Evolutionary conservation across 371 early-diverging fungal genomes (phyloP).

Genomic region (Sporodiniella umbellata): DNA sequence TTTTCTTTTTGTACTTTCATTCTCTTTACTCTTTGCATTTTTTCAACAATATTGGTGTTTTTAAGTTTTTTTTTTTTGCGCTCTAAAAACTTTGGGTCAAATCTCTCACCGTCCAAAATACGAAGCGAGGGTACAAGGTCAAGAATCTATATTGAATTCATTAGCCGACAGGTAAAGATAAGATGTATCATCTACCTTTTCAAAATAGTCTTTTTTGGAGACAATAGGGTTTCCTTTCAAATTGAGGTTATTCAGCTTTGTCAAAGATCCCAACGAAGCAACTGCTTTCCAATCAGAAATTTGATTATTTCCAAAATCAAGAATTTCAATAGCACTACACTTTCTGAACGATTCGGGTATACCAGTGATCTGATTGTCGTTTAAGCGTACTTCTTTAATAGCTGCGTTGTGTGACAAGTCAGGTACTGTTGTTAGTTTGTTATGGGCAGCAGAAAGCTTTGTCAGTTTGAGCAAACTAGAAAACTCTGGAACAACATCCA

Average conservation of each 20-base stretch:
- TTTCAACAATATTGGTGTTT: conserved; percentile 35
- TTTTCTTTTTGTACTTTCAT: conserved; percentile 26
- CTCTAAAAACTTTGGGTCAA: conserved; percentile 75
- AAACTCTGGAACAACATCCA: conserved; percentile 59
- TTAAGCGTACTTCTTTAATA: conserved; percentile 74
- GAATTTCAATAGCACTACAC: conserved; percentile 58
- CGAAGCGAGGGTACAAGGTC: conserved; percentile 69
- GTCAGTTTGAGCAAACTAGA: conserved; percentile 56
- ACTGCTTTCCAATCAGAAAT: conserved; percentile 64
- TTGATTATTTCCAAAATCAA: conserved; percentile 76
- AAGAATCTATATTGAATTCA: conserved; percentile 43
- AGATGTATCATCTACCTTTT: conserved; percentile 51
- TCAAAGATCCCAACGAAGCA: conserved; percentile 58
- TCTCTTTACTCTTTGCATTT: conserved; percentile 37
- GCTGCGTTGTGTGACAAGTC: conserved; percentile 53
- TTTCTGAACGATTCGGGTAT: conserved; percentile 62
- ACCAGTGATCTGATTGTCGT: conserved; percentile 68
- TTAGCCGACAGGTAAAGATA: no score
- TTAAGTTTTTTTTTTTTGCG: conserved; percentile 57
- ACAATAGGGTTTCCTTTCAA: conserved; percentile 79
- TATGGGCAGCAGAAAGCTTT: conserved; percentile 78
- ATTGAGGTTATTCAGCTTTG: conserved; percentile 67
- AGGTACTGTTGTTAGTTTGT: conserved; percentile 65
- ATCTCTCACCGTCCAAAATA: conserved; percentile 79
- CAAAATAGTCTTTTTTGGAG: conserved; percentile 59